Conservation (phyloP, 768 basidiomycete species). For the Glaciozyma antarctica region DNA sequence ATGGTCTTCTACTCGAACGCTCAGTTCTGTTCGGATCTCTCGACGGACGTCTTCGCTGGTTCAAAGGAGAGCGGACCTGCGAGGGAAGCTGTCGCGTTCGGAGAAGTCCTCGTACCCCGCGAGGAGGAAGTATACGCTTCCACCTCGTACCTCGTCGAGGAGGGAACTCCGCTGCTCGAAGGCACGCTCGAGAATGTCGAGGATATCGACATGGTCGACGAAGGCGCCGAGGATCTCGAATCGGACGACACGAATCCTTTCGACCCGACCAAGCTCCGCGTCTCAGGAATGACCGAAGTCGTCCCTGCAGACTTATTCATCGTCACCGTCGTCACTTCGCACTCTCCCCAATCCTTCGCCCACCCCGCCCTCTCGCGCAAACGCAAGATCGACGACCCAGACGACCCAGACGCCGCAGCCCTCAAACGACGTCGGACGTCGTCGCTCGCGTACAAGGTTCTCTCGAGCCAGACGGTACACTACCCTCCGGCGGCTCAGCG, state of each 20-base stretch:
- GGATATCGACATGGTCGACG: background rate
- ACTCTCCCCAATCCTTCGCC: background rate
- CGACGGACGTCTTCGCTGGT: background rate
- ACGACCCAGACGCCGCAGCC: background rate
- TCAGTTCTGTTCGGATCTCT: slow-evolving; percentile 23
- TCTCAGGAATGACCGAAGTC: slow-evolving; percentile 21
- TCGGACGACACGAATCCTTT: background rate
- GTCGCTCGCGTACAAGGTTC: too few relatives aligned
- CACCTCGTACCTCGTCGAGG: background rate
- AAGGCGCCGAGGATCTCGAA: background rate
- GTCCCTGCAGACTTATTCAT: slow-evolving; percentile 26
- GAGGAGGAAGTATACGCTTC: background rate
- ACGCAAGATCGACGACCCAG: background rate
- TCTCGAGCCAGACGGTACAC: too few relatives aligned
- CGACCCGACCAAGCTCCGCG: background rate
- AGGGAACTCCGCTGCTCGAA: background rate
- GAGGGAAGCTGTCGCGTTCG: too few relatives aligned
- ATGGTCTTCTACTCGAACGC: slow-evolving; percentile 25
- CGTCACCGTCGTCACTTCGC: slow-evolving; percentile 10
- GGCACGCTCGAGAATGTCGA: background rate
- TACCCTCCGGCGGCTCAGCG: too few relatives aligned
- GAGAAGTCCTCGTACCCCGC: background rate
- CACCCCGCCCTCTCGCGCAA: background rate
- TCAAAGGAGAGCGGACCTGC: background rate
- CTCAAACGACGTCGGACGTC: background rate